These are phyloP conservation scores for Epichloe gansuensis DNA, from an alignment of 2,329 filamentous ascomycete species.

Conservation along the genomic window DNA sequence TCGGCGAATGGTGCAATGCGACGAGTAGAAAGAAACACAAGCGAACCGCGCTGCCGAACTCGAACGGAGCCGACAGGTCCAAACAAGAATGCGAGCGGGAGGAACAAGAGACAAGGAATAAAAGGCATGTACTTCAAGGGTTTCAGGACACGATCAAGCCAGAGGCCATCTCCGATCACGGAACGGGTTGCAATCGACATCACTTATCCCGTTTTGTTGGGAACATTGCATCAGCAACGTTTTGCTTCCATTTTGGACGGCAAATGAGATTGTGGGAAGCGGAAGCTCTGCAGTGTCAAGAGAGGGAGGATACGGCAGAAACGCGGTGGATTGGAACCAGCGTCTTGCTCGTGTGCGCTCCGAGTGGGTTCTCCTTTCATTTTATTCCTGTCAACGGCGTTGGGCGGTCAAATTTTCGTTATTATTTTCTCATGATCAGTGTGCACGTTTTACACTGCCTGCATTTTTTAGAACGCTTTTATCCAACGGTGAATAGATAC, in stretches of 20 bases:
- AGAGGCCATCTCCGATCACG: neutral
- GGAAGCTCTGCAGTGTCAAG: neutral
- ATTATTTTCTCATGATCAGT: neutral
- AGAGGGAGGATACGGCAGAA: neutral
- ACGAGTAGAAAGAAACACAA: neutral
- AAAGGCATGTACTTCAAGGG: neutral
- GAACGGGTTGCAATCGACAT: neutral
- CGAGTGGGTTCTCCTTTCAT: neutral
- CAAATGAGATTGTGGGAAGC: neutral
- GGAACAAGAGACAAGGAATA: neutral
- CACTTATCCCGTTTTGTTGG: neutral
- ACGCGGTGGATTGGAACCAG: neutral
- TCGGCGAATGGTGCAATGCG: neutral
- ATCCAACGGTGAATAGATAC: neutral
- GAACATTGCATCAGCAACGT: neutral
- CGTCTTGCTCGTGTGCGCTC: neutral
- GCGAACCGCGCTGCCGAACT: neutral
- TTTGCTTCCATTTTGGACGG: neutral
- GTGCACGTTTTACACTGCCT: neutral
- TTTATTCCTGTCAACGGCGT: neutral
- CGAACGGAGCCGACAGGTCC: neutral
- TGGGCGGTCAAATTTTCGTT: neutral
- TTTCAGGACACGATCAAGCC: neutral
- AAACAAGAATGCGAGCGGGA: neutral
- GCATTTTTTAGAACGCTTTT: neutral